phyloP scores from a whole-genome alignment of 1,284 basidiomycete genomes.

The Cryptococcus sp. region DNA sequence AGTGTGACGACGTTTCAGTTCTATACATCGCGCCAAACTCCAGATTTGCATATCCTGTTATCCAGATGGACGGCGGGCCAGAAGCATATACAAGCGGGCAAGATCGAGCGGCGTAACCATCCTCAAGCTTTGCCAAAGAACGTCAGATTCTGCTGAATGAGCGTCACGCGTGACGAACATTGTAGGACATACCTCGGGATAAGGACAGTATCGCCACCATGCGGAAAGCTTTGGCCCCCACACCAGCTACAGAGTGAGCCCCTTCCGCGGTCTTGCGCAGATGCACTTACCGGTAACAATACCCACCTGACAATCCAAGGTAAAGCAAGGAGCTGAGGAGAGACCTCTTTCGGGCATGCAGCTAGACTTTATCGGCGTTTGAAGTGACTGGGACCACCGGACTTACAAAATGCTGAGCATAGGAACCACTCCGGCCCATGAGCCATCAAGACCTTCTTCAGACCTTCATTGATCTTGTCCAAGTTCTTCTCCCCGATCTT shows the following conservation, averaged over 20 bases:
- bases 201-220: conserved; percentile 3
- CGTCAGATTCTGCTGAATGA: not conserved
- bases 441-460: not conserved
- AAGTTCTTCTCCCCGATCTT: not conserved
- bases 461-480: not conserved
- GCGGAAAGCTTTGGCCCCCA: not conserved
- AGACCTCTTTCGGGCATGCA: not conserved
- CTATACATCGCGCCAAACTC: no score
- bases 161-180: not conserved
- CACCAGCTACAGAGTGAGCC: not conserved
- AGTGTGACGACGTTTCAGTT: no score
- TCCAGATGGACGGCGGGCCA: no score
- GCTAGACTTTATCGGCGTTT: not conserved
- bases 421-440: conserved; percentile 11
- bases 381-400: not conserved
- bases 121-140: not conserved
- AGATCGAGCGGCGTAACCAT: no score
- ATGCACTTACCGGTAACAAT: conserved; percentile 5
- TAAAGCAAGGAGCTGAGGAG: conserved; percentile 1
- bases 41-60: no score
- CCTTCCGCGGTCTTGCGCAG: not conserved
- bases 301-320: conserved; percentile 5
- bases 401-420: conserved; percentile 5
- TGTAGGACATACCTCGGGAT: not conserved
- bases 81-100: no score